Base-by-base conservation (phyloP, 2,329 filamentous ascomycete genomes). In the Fusarium globosum region DNA sequence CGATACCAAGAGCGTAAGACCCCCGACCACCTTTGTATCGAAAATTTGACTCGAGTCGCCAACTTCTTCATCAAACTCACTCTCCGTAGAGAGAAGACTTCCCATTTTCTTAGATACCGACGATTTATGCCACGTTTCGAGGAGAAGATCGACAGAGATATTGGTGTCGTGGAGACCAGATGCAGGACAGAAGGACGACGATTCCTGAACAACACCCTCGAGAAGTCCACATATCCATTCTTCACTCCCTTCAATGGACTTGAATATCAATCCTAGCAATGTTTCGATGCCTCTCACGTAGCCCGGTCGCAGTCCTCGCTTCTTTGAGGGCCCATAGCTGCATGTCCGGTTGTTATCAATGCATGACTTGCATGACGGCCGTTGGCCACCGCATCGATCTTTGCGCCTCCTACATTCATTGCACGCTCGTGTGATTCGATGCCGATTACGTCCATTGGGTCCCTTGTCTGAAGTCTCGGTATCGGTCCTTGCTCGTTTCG, bases 241-340 rank as follows among this genome's bases (percentile, higher is more conserved):
- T 26, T 68, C 65, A 18, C 65, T 68, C 0, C 65, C 65, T 0
- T 61, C 21, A 1, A 68, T 49, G 2, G 45, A 52, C 7, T 26
- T 68, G 3, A 68, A 26, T 0, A 68, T 46, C 0, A 68, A 0
- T 2, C 65, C 62, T 1, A 68, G n/a, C 9, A 68, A 16, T 13
- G n/a, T 48, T 53, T 68, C 65, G 7, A 68, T 67, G 1, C 45
- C 62, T 61, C 65, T 67, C 23, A 68, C 65, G 2, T 67, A 68
- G 0, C 65, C 65, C 3, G 65, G 39, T 4, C 62, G 52, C 0
- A 68, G 28, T 6, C 62, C 62, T 0, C 65, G 45, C 15, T 67
- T 68, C 35, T 68, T 68, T 14, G 65, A 67, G 2, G 65, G 65
- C 2, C 55, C 62, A 41, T 68, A 68, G 11, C 46, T 68, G 45